These are phyloP conservation scores for Phytophthora boehmeriae DNA, from an alignment of 352 stramenopile genomes.

Conservation along the genomic window DNA sequence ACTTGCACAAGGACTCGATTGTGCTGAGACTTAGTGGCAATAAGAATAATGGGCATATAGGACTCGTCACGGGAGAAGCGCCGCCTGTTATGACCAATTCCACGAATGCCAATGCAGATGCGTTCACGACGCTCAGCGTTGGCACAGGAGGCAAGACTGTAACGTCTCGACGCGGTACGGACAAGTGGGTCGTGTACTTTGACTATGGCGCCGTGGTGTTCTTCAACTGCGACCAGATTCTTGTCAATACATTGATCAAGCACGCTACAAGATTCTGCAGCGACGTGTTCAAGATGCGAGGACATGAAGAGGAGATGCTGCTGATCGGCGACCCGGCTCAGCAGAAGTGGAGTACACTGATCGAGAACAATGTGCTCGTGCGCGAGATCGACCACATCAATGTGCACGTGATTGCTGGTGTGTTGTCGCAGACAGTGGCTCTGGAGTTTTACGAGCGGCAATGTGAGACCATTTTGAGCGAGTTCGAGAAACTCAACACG, in stretches of 20 bases:
- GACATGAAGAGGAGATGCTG: slow-evolving; percentile 82
- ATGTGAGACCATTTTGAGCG: slow-evolving; percentile 94
- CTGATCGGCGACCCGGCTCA: slow-evolving; percentile 70
- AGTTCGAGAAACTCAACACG: slow-evolving; percentile 95
- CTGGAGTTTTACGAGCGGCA: slow-evolving; percentile 96
- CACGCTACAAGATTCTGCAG: slow-evolving; percentile 79
- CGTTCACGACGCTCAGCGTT: slow-evolving; percentile 51
- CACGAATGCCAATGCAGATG: slow-evolving; percentile 32
- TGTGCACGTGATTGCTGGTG: slow-evolving; percentile 93
- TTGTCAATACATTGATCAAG: slow-evolving; percentile 76
- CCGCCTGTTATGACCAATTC: slow-evolving; percentile 16
- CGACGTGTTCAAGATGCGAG: slow-evolving; percentile 79
- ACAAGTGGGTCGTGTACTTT: slow-evolving; percentile 94
- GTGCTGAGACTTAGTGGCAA: slow-evolving; percentile 66
- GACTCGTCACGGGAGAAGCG: slow-evolving; percentile 43
- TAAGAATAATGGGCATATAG: slow-evolving; percentile 33
- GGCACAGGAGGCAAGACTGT: slow-evolving; percentile 50
- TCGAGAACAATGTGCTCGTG: slow-evolving; percentile 85
- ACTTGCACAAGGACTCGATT: slow-evolving; percentile 84
- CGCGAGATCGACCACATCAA: slow-evolving; percentile 86
- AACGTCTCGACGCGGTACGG: slow-evolving; percentile 77
- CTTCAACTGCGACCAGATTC: slow-evolving; percentile 89
- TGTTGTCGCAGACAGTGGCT: slow-evolving; percentile 96
- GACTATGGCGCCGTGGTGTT: slow-evolving; percentile 93
- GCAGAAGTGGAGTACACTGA: slow-evolving; percentile 80